Conservation (phyloP, 139 green algal genomes). For the Choricystis sp. region DNA sequence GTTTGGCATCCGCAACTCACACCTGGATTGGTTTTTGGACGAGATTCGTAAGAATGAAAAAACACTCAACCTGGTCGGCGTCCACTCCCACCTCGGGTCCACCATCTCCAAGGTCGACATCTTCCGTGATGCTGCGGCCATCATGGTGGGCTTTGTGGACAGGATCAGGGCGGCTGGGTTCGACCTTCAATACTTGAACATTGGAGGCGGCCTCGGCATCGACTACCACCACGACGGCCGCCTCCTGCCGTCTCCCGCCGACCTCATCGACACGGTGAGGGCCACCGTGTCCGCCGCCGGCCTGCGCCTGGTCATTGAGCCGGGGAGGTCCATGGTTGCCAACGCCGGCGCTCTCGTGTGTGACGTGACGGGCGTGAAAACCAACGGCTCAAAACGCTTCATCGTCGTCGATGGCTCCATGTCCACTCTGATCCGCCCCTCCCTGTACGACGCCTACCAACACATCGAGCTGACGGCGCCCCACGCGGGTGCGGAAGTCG, state of each 20-base stretch:
- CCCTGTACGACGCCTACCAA: conserved; percentile 80
- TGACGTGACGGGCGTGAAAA: conserved; percentile 82
- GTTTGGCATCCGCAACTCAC: conserved; percentile 95
- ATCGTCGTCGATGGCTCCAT: conserved; percentile 93
- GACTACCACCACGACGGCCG: conserved; percentile 72
- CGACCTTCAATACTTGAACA: conserved; percentile 81
- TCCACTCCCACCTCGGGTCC: conserved; percentile 87
- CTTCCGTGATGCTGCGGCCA: conserved; percentile 76
- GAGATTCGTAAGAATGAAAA: conserved; percentile 51
- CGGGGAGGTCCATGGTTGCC: conserved; percentile 80
- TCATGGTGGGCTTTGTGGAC: conserved; percentile 80
- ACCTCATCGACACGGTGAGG: conserved; percentile 84
- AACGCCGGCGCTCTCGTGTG: conserved; percentile 67
- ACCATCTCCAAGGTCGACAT: conserved; percentile 97
- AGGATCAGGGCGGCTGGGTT: conserved; percentile 83
- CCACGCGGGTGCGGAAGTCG: conserved; percentile 11
- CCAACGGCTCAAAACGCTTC: conserved; percentile 95
- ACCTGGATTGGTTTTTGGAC: conserved; percentile 75
- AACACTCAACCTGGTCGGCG: conserved; percentile 73
- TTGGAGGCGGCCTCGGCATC: conserved; percentile 90
- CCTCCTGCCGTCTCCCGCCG: conserved; percentile 67
- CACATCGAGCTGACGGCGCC: conserved; percentile 90
- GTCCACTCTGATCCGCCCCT: conserved; percentile 84
- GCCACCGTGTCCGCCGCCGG: conserved; percentile 50
- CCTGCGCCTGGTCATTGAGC: conserved; percentile 89